Evolutionary conservation across 345 rosid species (phyloP).

Genomic region (Erysimum cheiranthoides): DNA sequence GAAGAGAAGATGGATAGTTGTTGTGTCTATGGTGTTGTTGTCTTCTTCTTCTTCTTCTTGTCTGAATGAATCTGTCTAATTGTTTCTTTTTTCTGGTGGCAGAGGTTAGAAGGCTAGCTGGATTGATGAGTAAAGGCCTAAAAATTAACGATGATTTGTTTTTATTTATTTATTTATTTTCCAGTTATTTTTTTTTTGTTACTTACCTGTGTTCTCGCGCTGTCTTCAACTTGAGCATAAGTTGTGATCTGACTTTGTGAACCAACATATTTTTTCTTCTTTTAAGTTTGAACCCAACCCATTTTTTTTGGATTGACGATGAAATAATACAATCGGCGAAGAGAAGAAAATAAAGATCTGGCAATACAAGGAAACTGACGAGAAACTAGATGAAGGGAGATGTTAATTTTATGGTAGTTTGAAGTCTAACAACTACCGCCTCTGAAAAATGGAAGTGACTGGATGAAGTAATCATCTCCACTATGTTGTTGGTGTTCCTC

Average conservation of each 20-base stretch:
- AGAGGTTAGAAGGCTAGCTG: constrained; percentile 31
- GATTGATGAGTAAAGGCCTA: constrained; percentile 36
- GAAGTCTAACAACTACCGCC: too few species aligned
- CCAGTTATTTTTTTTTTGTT: neutral
- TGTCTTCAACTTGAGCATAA: constrained; percentile 28
- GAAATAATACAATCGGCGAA: too few species aligned
- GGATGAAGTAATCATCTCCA: too few species aligned
- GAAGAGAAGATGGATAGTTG: constrained; percentile 4
- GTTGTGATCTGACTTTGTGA: constrained; percentile 23
- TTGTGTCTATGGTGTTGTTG: neutral
- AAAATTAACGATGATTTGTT: constrained; percentile 29
- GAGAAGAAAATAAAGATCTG: too few species aligned
- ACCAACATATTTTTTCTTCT: too few species aligned
- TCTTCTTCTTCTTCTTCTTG: constrained; percentile 6
- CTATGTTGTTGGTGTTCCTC: too few species aligned
- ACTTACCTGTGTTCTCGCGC: constrained; percentile 25
- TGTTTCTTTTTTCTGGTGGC: constrained; percentile 23
- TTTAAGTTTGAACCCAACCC: too few species aligned
- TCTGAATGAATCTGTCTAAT: constrained; percentile 16
- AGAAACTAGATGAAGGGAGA: too few species aligned
- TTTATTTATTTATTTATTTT: neutral
- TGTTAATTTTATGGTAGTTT: too few species aligned
- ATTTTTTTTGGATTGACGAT: too few species aligned
- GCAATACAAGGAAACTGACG: too few species aligned
- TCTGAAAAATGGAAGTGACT: too few species aligned